phyloP scores from a whole-genome alignment of 805 yeast genomes.

The Candida fluviatilis region DNA sequence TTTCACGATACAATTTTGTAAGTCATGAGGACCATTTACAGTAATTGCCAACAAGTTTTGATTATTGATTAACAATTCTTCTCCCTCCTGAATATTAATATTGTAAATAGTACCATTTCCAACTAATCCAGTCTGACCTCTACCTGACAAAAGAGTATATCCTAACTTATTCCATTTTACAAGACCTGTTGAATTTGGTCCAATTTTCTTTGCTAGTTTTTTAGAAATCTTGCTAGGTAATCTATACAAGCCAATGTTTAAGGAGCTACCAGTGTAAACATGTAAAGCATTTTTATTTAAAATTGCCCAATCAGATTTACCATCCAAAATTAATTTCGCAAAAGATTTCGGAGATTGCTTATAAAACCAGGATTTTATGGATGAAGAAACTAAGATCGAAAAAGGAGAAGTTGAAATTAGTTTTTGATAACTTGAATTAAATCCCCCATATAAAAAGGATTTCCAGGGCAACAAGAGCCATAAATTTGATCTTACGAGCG shows the following conservation, averaged over 20 bases:
- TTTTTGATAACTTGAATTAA: constrained; percentile 42
- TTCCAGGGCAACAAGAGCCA: constrained; percentile 36
- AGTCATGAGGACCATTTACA: constrained; percentile 45
- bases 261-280: constrained; percentile 50
- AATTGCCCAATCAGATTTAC: constrained; percentile 60
- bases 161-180: constrained; percentile 33
- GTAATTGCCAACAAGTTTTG: constrained; percentile 47
- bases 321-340: constrained; percentile 48
- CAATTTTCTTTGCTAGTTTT: constrained; percentile 22
- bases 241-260: constrained; percentile 32
- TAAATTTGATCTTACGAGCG: constrained; percentile 16
- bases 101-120: constrained; percentile 55
- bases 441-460: constrained; percentile 42
- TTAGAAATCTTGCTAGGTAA: constrained; percentile 39
- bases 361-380: constrained; percentile 13
- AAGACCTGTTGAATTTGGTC: constrained; percentile 38
- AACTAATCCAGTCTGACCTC: constrained; percentile 53
- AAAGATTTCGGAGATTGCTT: constrained; percentile 32
- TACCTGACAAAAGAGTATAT: constrained; percentile 48
- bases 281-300: constrained; percentile 46
- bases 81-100: constrained; percentile 40
- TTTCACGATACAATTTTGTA: constrained; percentile 35
- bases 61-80: constrained; percentile 45
- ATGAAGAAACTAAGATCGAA: constrained; percentile 41
- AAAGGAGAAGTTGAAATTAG: constrained; percentile 46